These are phyloP conservation scores for Arachnopeziza araneosa DNA, from an alignment of 2,329 filamentous ascomycete species.

Conservation along the genomic window DNA sequence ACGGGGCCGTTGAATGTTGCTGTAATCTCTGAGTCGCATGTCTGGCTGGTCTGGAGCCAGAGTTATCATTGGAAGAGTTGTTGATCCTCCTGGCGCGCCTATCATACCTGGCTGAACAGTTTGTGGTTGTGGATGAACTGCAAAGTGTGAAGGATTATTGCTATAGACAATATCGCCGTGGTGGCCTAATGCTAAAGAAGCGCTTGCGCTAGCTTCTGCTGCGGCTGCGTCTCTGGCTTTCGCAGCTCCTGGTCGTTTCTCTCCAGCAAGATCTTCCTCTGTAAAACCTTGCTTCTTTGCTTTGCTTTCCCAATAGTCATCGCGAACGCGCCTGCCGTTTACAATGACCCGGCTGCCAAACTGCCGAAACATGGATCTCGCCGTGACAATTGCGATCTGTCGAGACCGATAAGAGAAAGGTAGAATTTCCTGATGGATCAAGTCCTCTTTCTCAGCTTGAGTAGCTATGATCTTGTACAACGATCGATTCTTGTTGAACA, in stretches of 20 bases:
- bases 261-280: slow-evolving; percentile 89
- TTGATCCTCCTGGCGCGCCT: slow-evolving; percentile 57
- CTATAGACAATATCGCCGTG: slow-evolving; percentile 88
- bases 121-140: slow-evolving; percentile 57
- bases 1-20: slow-evolving; percentile 74
- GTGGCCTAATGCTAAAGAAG: slow-evolving; percentile 53
- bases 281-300: slow-evolving; percentile 97
- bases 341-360: slow-evolving; percentile 93
- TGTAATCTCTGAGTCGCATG: slow-evolving; percentile 73
- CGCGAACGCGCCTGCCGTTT: slow-evolving; percentile 82
- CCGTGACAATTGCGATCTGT: slow-evolving; percentile 96
- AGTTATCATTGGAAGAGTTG: slow-evolving; percentile 80
- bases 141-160: slow-evolving; percentile 62
- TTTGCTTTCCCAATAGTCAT: slow-evolving; percentile 99
- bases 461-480: slow-evolving; percentile 97
- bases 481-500: slow-evolving; percentile 98
- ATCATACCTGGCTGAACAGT: slow-evolving; percentile 69
- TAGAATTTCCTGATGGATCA: slow-evolving; percentile 90
- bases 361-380: slow-evolving; percentile 96
- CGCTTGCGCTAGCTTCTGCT: slow-evolving; percentile 54
- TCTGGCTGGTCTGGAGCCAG: slow-evolving; percentile 73
- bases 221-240: slow-evolving; percentile 81
- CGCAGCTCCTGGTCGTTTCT: slow-evolving; percentile 88
- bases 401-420: slow-evolving; percentile 98
- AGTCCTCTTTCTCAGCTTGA: slow-evolving; percentile 91